Base-by-base conservation (phyloP, 768 basidiomycete species). In the Boletus rufocinnamomeus region DNA sequence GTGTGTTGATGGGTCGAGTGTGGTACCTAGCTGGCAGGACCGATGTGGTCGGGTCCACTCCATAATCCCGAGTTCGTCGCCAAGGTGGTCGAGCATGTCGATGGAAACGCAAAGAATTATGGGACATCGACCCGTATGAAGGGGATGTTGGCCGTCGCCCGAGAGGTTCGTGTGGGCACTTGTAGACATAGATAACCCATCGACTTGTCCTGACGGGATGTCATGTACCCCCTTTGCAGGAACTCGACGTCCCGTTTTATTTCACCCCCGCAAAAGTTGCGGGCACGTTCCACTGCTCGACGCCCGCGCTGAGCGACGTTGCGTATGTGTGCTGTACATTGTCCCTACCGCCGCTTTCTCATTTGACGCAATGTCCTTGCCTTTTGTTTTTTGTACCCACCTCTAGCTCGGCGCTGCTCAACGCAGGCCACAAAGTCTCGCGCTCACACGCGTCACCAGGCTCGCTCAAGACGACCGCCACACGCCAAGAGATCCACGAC, bases 11-110 rank as follows among this genome's bases (percentile, higher is more conserved):
- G 43, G 21, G 16, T 6, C 47, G 17, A 30, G 16, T 32, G 44
- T 35, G 49, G 41, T 16, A 30, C 50, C 43, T 60, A 96, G 93
- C 69, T 95, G 37, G 93, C 90, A 21, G 97, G 97, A 2, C 97
- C 97, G 0, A 95, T 99, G 91, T 98, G 97, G 97, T 86, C 89
- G 6, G 95, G 89, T 2, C 84, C 88, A 2, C 74, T 99, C 25
- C 97, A 99, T 67, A 82, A 94, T 68, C 64, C 76, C 2, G 78
- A 77, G 7, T 99, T 98, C 65, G 80, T 93, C 6, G 70, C 75
- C n/a, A 83, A 84, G 61, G 87, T 96, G 16, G 76, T 97, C 32
- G 77, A 82, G 23, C 90, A 95, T 66, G 76, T 95, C 14, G 84
- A 87, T 56, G 72, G 70, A 17, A 82, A 87, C 61, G 70, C 82